Conservation (phyloP, 495 filamentous ascomycete genomes). For the Neurospora tetraspora region DNA sequence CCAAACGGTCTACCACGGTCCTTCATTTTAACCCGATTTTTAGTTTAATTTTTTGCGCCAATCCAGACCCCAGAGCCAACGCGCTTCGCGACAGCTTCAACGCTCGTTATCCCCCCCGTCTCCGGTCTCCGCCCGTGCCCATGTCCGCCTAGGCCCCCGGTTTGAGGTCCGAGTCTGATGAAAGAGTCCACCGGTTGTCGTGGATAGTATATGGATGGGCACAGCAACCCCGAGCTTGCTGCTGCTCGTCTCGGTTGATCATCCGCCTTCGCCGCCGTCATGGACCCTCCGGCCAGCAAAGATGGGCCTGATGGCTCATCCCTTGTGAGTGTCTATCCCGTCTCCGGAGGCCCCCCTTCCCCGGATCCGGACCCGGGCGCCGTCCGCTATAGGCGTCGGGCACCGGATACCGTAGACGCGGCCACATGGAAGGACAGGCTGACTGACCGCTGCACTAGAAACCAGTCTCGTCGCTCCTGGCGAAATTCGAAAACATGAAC, state of each 20-base stretch:
- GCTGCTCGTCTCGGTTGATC: constrained; percentile 11
- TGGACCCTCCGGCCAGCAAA: constrained; percentile 27
- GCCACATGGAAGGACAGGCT: not conserved
- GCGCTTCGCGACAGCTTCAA: not conserved
- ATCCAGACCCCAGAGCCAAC: not conserved
- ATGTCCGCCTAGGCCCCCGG: not conserved
- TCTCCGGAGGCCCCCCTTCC: not conserved
- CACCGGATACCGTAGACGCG: not conserved
- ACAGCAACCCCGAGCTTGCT: constrained; percentile 16
- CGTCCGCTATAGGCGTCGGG: not conserved
- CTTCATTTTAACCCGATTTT: not conserved
- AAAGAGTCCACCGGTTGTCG: constrained; percentile 8
- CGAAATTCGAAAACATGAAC: constrained; percentile 84
- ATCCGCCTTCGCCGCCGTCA: constrained; percentile 21
- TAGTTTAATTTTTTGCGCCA: not conserved
- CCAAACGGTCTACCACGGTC: not conserved
- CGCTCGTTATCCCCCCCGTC: not conserved
- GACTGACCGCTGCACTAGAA: constrained; percentile 32
- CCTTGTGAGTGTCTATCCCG: constrained; percentile 35
- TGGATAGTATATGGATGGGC: constrained; percentile 22
- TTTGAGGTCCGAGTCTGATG: constrained; percentile 12
- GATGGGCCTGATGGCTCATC: constrained; percentile 49
- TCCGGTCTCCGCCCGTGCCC: constrained; percentile 2
- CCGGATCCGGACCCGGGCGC: not conserved
- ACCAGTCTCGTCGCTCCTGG: constrained; percentile 86